phyloP scores from a whole-genome alignment of 148 eudicot genomes.

The Diospyros kaki region DNA sequence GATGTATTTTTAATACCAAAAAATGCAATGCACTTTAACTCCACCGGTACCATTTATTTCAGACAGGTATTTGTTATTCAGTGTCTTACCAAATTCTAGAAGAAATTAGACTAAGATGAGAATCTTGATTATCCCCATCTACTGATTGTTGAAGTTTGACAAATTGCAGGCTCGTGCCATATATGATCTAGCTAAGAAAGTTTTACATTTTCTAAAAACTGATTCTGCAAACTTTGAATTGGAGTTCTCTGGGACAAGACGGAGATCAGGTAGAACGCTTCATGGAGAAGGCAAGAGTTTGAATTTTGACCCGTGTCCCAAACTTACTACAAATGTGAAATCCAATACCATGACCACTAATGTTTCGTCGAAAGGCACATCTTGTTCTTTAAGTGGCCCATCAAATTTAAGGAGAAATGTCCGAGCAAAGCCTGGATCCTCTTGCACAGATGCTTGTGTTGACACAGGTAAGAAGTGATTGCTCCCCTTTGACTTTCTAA shows the following conservation, averaged over 20 bases:
- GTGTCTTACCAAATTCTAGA: neutral
- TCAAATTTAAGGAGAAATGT: constrained; percentile 12
- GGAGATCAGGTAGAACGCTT: constrained; percentile 53
- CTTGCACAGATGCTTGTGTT: constrained; percentile 8
- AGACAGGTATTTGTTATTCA: constrained; percentile 53
- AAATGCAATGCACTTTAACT: constrained; percentile 83
- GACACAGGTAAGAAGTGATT: constrained; percentile 15
- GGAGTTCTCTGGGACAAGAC: constrained; percentile 49
- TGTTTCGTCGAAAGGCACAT: constrained; percentile 20
- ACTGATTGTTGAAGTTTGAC: neutral
- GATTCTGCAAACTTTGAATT: constrained; percentile 54
- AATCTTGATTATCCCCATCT: constrained; percentile 3
- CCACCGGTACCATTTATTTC: constrained; percentile 57
- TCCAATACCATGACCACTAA: constrained; percentile 11
- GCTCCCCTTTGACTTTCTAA: neutral
- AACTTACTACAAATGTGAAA: constrained; percentile 22
- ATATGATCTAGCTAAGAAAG: constrained; percentile 65
- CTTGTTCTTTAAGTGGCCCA: neutral
- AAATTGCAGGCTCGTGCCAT: constrained; percentile 69
- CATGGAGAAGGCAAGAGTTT: constrained; percentile 27
- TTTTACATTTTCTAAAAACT: constrained; percentile 53
- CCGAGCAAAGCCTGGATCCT: constrained; percentile 3
- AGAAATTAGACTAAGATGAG: neutral
- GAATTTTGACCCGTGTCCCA: constrained; percentile 18
- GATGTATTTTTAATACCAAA: constrained; percentile 67